phyloP scores from a whole-genome alignment of 345 rosid genomes.

The Salix dunnii region DNA sequence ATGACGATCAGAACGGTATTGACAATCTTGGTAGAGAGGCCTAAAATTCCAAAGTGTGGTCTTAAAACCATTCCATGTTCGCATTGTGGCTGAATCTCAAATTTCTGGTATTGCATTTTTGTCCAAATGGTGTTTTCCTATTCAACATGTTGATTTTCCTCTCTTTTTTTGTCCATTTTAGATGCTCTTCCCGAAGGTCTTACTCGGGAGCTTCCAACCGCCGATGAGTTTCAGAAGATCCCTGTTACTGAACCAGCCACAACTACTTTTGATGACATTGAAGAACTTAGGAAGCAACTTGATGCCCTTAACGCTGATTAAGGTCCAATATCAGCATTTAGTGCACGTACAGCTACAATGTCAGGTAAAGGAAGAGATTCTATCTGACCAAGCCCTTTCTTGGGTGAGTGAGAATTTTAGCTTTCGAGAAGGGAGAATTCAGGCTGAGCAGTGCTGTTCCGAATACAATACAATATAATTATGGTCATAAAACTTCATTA shows the following conservation, averaged over 20 bases:
- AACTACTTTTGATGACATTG: conserved; percentile 61
- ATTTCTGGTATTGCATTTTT: background rate
- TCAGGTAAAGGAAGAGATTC: background rate
- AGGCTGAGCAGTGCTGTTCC: background rate
- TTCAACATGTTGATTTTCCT: background rate
- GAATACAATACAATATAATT: no score
- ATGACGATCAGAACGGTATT: no score
- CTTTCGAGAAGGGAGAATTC: background rate
- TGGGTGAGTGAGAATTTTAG: background rate
- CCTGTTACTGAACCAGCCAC: conserved; percentile 39
- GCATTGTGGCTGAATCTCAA: background rate
- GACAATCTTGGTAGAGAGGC: background rate
- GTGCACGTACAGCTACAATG: background rate
- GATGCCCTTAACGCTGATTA: conserved; percentile 73
- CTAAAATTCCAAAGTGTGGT: background rate
- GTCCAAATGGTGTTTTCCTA: background rate
- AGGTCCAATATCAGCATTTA: background rate
- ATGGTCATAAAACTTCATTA: no score
- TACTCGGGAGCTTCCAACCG: conserved; percentile 72
- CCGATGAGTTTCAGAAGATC: conserved; percentile 52
- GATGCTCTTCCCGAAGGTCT: conserved; percentile 88
- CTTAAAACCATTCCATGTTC: background rate
- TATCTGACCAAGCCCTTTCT: background rate
- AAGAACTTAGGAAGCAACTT: conserved; percentile 74
- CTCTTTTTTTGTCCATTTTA: conserved; percentile 14